A percentile compares a stretch with the other conserved stretches of the same genome.
phyloP scores from a whole-genome alignment of 1,284 basidiomycete species.

The Gymnopus androsaceus region DNA sequence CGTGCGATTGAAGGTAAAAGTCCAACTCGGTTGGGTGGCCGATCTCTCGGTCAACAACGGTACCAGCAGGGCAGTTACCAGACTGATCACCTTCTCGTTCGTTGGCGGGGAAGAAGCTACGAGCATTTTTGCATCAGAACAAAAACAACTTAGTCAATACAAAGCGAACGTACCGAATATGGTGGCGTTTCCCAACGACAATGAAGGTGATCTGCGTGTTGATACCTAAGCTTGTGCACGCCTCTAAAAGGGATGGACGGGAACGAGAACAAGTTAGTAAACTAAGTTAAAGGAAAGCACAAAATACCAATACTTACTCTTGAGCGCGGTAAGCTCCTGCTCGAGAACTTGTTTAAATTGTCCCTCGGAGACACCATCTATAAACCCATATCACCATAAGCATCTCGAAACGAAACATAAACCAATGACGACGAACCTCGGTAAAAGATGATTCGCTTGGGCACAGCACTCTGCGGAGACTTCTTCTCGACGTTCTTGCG shows the following conservation, averaged over 20 bases:
- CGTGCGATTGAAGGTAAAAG: conserved; percentile 77
- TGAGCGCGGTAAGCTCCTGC: conserved; percentile 56
- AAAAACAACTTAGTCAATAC: neutral
- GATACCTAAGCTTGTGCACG: conserved; percentile 56
- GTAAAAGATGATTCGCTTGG: conserved; percentile 74
- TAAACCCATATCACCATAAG: neutral
- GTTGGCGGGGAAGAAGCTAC: conserved; percentile 35
- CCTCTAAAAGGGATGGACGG: conserved; percentile 52
- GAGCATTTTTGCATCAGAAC: neutral
- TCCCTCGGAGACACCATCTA: conserved; percentile 81
- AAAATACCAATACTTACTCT: conserved; percentile 41
- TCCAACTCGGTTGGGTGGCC: conserved; percentile 78
- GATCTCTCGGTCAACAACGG: conserved; percentile 73
- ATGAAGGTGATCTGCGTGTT: conserved; percentile 72
- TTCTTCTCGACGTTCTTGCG: conserved; percentile 55
- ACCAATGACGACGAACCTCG: conserved; percentile 48
- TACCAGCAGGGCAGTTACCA: conserved; percentile 77
- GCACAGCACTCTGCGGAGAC: conserved; percentile 35
- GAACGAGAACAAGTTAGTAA: conserved; percentile 6
- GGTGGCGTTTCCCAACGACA: conserved; percentile 77
- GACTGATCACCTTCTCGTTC: conserved; percentile 57
- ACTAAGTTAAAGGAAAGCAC: neutral
- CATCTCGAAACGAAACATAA: too few relatives aligned
- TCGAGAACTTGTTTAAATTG: conserved; percentile 73
- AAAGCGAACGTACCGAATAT: conserved; percentile 60